Evolutionary conservation across 495 filamentous ascomycete species (phyloP).

Genomic region (Wilcoxina mikolae): DNA sequence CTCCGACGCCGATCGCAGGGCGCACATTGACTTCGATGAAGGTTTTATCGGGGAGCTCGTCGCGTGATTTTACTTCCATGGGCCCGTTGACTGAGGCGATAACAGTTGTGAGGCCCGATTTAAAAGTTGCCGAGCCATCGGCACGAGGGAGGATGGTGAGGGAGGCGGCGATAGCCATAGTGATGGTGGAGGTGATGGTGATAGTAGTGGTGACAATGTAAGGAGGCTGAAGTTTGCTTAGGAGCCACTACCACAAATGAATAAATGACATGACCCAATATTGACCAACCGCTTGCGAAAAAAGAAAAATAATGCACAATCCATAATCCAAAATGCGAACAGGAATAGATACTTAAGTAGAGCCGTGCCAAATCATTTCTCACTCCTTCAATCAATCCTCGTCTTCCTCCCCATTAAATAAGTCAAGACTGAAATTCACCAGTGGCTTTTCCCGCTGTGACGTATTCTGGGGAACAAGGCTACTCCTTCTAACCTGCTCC

Average conservation of each 20-base stretch:
- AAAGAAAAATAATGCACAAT: no score
- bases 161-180: constrained; percentile 5
- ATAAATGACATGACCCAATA: neutral
- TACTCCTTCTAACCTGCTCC: constrained; percentile 14
- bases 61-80: constrained; percentile 29
- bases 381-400: neutral
- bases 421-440: constrained; percentile 19
- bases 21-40: constrained; percentile 79
- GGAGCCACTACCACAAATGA: neutral
- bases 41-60: constrained; percentile 43
- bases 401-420: constrained; percentile 4
- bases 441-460: neutral
- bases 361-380: no score
- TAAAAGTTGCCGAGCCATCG: constrained; percentile 79
- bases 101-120: constrained; percentile 61
- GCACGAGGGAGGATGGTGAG: constrained; percentile 43
- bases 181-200: neutral
- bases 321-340: no score
- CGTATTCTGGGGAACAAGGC: constrained; percentile 2
- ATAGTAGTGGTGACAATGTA: neutral
- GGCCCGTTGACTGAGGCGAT: constrained; percentile 80
- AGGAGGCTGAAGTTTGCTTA: neutral
- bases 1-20: constrained; percentile 68
- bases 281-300: neutral
- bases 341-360: no score